Evolutionary conservation across 495 filamentous ascomycete species (phyloP).

Genomic region (Podospora anserina): DNA sequence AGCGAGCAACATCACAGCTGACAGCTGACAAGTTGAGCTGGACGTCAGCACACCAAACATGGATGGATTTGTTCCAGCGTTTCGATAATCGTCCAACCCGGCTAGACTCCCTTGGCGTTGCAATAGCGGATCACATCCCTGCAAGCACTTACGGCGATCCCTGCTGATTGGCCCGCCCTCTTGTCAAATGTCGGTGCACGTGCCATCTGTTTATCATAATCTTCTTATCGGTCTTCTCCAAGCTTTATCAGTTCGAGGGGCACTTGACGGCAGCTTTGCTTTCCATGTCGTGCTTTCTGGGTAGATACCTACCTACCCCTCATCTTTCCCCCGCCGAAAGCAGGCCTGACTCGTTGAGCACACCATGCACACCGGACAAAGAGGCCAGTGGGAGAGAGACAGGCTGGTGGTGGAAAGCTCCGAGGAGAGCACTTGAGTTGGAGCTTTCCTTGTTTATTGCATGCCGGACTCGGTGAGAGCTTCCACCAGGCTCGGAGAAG

Average conservation of each 20-base stretch:
- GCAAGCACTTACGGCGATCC: background rate
- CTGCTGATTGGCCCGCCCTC: conserved; percentile 6
- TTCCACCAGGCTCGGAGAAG: background rate
- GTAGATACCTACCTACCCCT: conserved; percentile 6
- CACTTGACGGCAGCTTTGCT: background rate
- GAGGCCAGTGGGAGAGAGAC: background rate
- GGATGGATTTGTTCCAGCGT: background rate
- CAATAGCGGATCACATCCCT: conserved; percentile 8
- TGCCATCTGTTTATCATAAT: background rate
- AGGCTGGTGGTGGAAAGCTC: background rate
- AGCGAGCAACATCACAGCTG: background rate
- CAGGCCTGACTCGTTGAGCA: background rate
- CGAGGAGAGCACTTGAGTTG: background rate
- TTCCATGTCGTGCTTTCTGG: conserved; percentile 3
- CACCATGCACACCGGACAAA: conserved; percentile 5
- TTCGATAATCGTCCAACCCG: background rate
- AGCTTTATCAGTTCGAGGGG: background rate
- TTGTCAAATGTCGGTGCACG: too few species aligned
- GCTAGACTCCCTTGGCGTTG: background rate
- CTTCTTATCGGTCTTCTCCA: background rate
- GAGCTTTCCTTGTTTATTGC: background rate
- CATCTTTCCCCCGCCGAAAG: conserved; percentile 6
- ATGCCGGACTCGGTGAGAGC: background rate
- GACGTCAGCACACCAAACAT: background rate
- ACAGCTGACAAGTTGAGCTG: background rate